A percentile compares a stretch with the other conserved stretches of the same genome.
Conservation (phyloP, 768 basidiomycete genomes). For the Lepiota subincarnata region DNA sequence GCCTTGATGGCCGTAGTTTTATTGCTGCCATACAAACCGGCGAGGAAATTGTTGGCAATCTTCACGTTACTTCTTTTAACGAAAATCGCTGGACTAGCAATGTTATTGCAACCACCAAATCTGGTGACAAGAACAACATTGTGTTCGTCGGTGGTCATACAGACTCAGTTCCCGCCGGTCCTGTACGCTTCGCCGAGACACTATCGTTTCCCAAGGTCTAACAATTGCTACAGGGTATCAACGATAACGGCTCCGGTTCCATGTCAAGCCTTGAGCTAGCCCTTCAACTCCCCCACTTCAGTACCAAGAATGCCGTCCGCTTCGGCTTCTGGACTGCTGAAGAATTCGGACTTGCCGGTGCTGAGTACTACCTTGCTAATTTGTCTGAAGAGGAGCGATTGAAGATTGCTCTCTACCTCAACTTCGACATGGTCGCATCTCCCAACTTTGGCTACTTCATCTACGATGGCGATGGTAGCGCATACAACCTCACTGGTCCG, state of each 20-base stretch:
- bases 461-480: constrained; percentile 28
- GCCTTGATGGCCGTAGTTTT: constrained; percentile 20
- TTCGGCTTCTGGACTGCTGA: constrained; percentile 32
- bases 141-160: constrained; percentile 25
- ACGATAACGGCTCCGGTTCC: constrained; percentile 28
- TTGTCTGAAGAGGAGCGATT: constrained; percentile 20
- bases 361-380: constrained; percentile 25
- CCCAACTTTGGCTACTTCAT: constrained; percentile 26
- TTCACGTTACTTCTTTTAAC: constrained; percentile 22
- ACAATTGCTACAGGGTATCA: constrained; percentile 22
- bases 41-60: constrained; percentile 20
- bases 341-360: constrained; percentile 28
- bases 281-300: constrained; percentile 24
- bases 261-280: constrained; percentile 26
- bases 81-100: constrained; percentile 24
- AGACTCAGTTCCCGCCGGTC: constrained; percentile 29
- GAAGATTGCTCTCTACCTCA: constrained; percentile 30
- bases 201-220: not conserved
- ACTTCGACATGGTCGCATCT: constrained; percentile 33
- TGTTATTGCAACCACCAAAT: constrained; percentile 26
- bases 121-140: constrained; percentile 25
- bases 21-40: constrained; percentile 20
- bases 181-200: constrained; percentile 15
- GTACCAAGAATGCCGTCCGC: constrained; percentile 26
- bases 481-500: constrained; percentile 25